Base-by-base conservation (phyloP, 305 asterid genomes). In the Rubia tinctorum region DNA sequence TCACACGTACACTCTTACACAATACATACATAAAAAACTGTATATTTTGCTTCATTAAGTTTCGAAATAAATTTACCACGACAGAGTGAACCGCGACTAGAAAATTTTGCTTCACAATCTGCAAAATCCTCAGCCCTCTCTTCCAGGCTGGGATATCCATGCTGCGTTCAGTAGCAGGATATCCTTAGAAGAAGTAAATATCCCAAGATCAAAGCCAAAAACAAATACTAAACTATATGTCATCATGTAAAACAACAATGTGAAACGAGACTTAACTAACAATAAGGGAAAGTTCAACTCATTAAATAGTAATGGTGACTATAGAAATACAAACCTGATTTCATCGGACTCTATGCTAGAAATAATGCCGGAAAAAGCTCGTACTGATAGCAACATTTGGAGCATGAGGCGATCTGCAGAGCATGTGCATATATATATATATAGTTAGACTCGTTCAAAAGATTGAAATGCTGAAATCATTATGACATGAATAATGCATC, bases 91-190 rank as follows among this genome's bases (percentile, higher is more conserved):
- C 88, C 7, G 97, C 97, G 74, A 96, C 92, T 81, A 98, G 98
- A 83, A 87, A 76, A 65, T 80, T 87, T 86, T 82, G 95, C 87
- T 89, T 94, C 87, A 82, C 43, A 72, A 94, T 88, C 75, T 82
- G 91, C 82, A 92, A 78, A 85, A 81, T 86, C 68, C 82, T 56
- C 71, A 95, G 91, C 80, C 84, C 88, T 42, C 98, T 85, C 85
- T 83, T 89, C 99, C 99, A 92, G 71, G 99, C 94, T 84, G 99
- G 97, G 81, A 92, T 85, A 77, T 90, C 96, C 98, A 90, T 87
- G 98, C 99, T 92, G 98, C 98, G 96, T 89, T 89, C 95, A 96
- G 92, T 85, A 92, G 89, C 91, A 92, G 90, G 90, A 95, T 90
- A 92, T 87, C 98, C 98, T 95, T 95, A 27, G n/a, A 23, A 95